Evolutionary conservation across 495 filamentous ascomycete genomes (phyloP), one percentile per base, ranked within the genome.

Genomic region (Podospora fimiseda): DNA sequence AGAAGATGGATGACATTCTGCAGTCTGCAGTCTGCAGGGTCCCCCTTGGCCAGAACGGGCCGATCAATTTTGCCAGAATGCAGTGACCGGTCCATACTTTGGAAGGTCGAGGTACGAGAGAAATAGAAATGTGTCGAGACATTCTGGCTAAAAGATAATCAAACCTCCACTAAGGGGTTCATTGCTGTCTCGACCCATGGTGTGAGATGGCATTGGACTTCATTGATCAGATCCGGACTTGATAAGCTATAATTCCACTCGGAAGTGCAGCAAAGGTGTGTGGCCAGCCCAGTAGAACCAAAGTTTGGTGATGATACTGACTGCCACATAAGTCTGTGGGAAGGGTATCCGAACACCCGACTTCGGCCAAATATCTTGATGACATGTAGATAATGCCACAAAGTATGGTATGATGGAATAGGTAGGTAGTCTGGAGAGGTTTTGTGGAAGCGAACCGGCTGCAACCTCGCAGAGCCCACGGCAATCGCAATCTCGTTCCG

Each of bases 121-220:
- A 48, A 47, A 23, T 45, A 48, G 27, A 47, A 59, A 13, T 46
- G 49, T 56, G 53, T 62, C 37, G 48, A 47, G 43, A 50, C 38
- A 70, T 70, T 73, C 68, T 72, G 72, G 72, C 68, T 73, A 73
- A 75, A 74, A 59, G 70, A 54, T 62, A 69, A 73, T 72, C 70
- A 72, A 71, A 75, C 70, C 49, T 50, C 51, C 52, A 55, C 51
- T n/a, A 60, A 48, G 50, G 33, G 43, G 23, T 44, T 48, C 47
- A 30, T 46, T 33, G 16, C 50, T 30, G 56, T 56, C 36, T 54
- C 48, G 54, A 39, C 49, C 64, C 61, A 59, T 52, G 24, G 53
- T 43, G 23, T 48, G 41, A 23, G n/a, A 21, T 14, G 24, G 18
- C 50, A 11, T 38, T 41, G 40, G 11, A 16, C 33, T n/a, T 33